A percentile compares a stretch with the other conserved stretches of the same genome.
Evolutionary conservation across 768 basidiomycete genomes (phyloP).

Genomic region (Hebeloma cylindrosporum): DNA sequence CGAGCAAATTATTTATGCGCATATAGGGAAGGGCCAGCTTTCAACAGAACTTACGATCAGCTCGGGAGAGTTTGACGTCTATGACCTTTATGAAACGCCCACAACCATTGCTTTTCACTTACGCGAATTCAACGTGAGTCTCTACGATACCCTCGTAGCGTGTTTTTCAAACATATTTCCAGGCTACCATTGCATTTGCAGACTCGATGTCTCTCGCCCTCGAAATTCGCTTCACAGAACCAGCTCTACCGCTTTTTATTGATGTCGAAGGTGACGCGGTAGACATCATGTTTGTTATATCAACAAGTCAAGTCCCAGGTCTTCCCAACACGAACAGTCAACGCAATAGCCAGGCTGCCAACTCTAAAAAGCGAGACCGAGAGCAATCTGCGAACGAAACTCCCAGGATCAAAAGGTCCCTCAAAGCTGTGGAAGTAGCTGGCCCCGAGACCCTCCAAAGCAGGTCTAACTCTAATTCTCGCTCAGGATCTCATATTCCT

Average conservation of each 20-base stretch:
- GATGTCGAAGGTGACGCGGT: conserved; percentile 68
- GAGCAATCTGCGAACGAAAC: conserved; percentile 41
- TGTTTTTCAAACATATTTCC: background rate
- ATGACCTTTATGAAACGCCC: conserved; percentile 63
- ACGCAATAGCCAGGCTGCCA: conserved; percentile 20
- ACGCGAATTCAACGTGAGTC: conserved; percentile 75
- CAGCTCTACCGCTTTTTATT: conserved; percentile 73
- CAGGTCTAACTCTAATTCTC: conserved; percentile 17
- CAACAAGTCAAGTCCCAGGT: conserved; percentile 62
- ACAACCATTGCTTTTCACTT: conserved; percentile 77
- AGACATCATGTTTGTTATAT: conserved; percentile 73
- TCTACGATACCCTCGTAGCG: background rate
- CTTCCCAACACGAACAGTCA: conserved; percentile 23
- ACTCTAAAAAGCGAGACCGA: conserved; percentile 44
- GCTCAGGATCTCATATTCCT: conserved; percentile 25
- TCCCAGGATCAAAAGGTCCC: conserved; percentile 49
- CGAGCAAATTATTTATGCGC: background rate
- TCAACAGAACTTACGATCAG: conserved; percentile 77
- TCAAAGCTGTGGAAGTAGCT: conserved; percentile 48
- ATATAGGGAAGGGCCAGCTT: conserved; percentile 56
- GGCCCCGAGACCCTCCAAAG: conserved; percentile 21
- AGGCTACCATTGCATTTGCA: conserved; percentile 82
- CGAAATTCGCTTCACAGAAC: conserved; percentile 75
- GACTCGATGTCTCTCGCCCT: conserved; percentile 66
- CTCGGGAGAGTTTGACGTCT: conserved; percentile 78